Evolutionary conservation across 1,139 yeast species (phyloP), one percentile per base, ranked within the genome.

Genomic region (Taphrina sp.): DNA sequence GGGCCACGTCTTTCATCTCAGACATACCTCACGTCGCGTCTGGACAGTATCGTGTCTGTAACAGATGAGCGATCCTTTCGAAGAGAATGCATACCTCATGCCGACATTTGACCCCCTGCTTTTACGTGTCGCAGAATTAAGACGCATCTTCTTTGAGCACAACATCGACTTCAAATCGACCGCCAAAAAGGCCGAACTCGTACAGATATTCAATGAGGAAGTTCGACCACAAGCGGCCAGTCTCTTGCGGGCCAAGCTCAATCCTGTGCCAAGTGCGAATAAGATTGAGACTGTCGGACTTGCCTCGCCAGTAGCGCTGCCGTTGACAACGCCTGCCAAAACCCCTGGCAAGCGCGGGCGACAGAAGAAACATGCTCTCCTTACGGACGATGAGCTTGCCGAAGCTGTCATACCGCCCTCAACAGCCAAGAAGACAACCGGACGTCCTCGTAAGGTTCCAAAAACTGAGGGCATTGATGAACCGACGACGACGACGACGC

Each of bases 21-120:
- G n/a, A n/a, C n/a, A n/a, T n/a, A n/a, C n/a, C n/a, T n/a, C n/a
- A n/a, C n/a, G n/a, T n/a, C n/a, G n/a, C n/a, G n/a, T n/a, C n/a
- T n/a, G n/a, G n/a, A n/a, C n/a, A n/a, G n/a, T n/a, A n/a, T n/a
- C n/a, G n/a, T n/a, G n/a, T n/a, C n/a, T n/a, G n/a, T n/a, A n/a
- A n/a, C n/a, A n/a, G n/a, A 20, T 36, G 47, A 37, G 26, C 31
- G 41, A 46, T 26, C 35, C 46, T 8, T 29, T 47, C 29, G 54
- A 49, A n/a, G 39, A 24, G 5, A 14, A 22, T 28, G 35, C 29
- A 12, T 58, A 58, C 29, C 49, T 56, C 17, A 44, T 46, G 24
- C 43, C 63, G 76, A 88, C 76, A 10, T 85, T 84, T 66, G 83
- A 86, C 64, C 82, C 88, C 10, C 72, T 74, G 41, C 70, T 76